Conservation (phyloP, 768 basidiomycete species). For the Fomitopsis serialis region DNA sequence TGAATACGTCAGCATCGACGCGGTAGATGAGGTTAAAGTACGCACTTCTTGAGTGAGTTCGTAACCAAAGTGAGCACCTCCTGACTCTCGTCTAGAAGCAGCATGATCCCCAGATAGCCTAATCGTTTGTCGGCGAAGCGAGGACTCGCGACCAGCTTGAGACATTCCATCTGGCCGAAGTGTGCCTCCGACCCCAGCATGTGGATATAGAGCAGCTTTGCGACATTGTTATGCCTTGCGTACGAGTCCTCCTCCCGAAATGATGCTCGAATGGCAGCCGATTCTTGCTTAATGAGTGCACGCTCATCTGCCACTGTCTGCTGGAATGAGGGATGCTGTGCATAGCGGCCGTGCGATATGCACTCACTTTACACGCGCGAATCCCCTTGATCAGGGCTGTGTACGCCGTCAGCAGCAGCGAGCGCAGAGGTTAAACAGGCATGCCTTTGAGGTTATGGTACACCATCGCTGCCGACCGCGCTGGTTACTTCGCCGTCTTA, state of each 20-base stretch:
- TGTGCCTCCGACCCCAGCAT: constrained; percentile 99
- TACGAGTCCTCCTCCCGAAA: constrained; percentile 97
- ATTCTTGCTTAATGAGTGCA: constrained; percentile 93
- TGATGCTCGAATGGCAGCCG: constrained; percentile 92
- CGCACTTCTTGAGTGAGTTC: constrained; percentile 96
- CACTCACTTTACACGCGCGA: constrained; percentile 81
- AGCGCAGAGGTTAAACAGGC: constrained; percentile 24
- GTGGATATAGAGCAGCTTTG: constrained; percentile 96
- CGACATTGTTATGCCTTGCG: constrained; percentile 94
- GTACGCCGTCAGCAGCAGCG: constrained; percentile 17
- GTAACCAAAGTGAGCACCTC: constrained; percentile 97
- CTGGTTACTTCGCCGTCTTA: not conserved
- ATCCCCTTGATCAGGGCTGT: constrained; percentile 97
- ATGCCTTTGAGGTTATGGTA: constrained; percentile 85
- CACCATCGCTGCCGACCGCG: constrained; percentile 43
- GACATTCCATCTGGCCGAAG: constrained; percentile 97
- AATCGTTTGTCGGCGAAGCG: constrained; percentile 94
- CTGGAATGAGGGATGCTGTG: constrained; percentile 14
- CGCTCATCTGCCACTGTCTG: constrained; percentile 99
- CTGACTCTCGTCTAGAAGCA: constrained; percentile 94
- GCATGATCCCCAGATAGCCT: constrained; percentile 97
- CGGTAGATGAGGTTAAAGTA: constrained; percentile 2
- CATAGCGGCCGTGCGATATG: not conserved
- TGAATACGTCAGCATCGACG: not conserved
- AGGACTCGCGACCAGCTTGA: constrained; percentile 91